A percentile compares a stretch with the other conserved stretches of the same genome.
Conservation (phyloP, 2,329 filamentous ascomycete species). For the Amauroascus verrucosus region DNA sequence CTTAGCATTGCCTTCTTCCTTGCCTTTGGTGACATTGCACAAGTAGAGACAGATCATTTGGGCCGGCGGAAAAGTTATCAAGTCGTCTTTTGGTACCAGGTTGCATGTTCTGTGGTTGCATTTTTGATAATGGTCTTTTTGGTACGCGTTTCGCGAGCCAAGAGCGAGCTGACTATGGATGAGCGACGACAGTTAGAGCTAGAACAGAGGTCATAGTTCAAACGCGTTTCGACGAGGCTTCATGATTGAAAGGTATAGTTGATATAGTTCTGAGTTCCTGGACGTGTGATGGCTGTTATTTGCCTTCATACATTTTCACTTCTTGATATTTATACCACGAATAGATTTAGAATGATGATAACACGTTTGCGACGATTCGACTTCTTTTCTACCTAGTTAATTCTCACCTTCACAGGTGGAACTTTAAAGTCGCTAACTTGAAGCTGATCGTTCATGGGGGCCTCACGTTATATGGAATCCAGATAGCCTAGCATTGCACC, state of each 20-base stretch:
- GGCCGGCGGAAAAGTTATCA: slow-evolving; percentile 48
- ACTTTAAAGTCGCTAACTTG: too few species aligned
- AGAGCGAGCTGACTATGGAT: slow-evolving; percentile 49
- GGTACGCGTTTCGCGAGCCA: slow-evolving; percentile 46
- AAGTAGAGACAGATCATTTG: slow-evolving; percentile 39
- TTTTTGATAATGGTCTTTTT: slow-evolving; percentile 45
- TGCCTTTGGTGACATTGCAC: slow-evolving; percentile 56
- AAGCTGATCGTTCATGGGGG: too few species aligned
- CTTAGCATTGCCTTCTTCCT: slow-evolving; percentile 63
- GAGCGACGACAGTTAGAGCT: slow-evolving; percentile 37
- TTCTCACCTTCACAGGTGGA: too few species aligned
- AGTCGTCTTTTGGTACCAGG: slow-evolving; percentile 55
- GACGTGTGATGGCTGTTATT: too few species aligned
- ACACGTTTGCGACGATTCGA: too few species aligned
- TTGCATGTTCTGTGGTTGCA: slow-evolving; percentile 45
- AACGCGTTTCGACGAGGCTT: not conserved
- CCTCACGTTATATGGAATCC: too few species aligned
- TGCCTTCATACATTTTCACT: too few species aligned
- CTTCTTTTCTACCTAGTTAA: too few species aligned
- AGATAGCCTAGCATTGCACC: too few species aligned
- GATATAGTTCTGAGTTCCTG: too few species aligned
- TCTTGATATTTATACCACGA: too few species aligned
- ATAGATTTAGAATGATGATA: too few species aligned
- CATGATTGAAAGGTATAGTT: not conserved
- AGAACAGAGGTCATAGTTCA: slow-evolving; percentile 3